Percentiles rank a stretch among this genome's conserved stretches.
These are phyloP conservation scores for Millerozyma miso DNA, from an alignment of 805 yeast species.

Conservation along the genomic window DNA sequence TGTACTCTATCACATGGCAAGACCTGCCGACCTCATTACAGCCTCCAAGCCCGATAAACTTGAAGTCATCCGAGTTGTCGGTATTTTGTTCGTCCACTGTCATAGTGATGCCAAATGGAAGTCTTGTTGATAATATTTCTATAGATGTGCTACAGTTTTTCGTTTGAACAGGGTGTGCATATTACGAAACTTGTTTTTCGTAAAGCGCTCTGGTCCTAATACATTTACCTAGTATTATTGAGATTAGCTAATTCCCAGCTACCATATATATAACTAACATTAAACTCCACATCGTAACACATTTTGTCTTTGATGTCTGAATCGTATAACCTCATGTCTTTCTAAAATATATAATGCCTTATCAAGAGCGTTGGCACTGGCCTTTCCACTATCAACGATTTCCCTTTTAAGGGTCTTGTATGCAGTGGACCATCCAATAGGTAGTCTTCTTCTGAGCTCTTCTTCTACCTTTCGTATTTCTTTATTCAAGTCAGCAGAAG, in stretches of 20 bases:
- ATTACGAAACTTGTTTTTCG: neutral
- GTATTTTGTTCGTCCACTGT: constrained; percentile 10
- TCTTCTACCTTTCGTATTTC: constrained; percentile 79
- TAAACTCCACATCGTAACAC: constrained; percentile 71
- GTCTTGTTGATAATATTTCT: neutral
- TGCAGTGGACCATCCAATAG: constrained; percentile 94
- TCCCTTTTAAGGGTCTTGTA: constrained; percentile 79
- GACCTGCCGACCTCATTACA: constrained; percentile 97
- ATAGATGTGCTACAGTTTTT: neutral
- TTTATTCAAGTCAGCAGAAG: constrained; percentile 56
- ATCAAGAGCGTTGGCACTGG: constrained; percentile 69
- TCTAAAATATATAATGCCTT: constrained; percentile 78
- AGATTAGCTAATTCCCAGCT: neutral
- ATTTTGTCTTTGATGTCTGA: constrained; percentile 82
- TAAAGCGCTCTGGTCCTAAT: neutral
- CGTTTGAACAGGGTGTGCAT: neutral
- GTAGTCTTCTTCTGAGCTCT: constrained; percentile 83
- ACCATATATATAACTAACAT: too few relatives aligned
- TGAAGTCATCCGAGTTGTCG: constrained; percentile 39
- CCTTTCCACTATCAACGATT: constrained; percentile 64
- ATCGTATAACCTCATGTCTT: constrained; percentile 80
- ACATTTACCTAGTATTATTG: neutral
- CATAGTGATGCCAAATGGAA: constrained; percentile 4
- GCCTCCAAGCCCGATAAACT: constrained; percentile 92
- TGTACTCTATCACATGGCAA: constrained; percentile 87